phyloP scores from a whole-genome alignment of 495 filamentous ascomycete genomes.

The Mycothermus thermophilus region DNA sequence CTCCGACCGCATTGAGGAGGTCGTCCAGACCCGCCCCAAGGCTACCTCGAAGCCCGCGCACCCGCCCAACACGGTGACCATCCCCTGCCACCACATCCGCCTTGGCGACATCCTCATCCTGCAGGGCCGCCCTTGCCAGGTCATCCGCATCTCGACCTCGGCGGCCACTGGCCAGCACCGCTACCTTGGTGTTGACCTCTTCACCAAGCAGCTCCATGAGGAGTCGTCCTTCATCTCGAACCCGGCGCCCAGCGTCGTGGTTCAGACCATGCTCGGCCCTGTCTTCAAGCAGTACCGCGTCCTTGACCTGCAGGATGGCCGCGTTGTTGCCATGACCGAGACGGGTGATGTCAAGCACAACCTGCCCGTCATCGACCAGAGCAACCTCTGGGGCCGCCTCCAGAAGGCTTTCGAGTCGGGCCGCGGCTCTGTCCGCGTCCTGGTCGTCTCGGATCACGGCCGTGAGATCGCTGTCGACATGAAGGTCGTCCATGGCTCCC shows the following conservation, averaged over 20 bases:
- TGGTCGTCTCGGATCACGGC: slow-evolving; percentile 90
- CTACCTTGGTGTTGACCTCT: slow-evolving; percentile 98
- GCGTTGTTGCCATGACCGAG: slow-evolving; percentile 41
- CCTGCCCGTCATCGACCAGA: slow-evolving; percentile 86
- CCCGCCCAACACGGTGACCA: slow-evolving; percentile 78
- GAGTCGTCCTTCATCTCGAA: slow-evolving; percentile 97
- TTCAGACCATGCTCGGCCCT: slow-evolving; percentile 98
- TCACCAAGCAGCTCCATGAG: slow-evolving; percentile 97
- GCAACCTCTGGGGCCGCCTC: slow-evolving; percentile 67
- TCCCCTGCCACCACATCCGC: slow-evolving; percentile 98
- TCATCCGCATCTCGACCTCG: slow-evolving; percentile 98
- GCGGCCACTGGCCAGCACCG: slow-evolving; percentile 97
- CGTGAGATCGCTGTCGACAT: slow-evolving; percentile 95
- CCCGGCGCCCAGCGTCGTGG: slow-evolving; percentile 87
- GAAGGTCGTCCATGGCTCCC: slow-evolving; percentile 80
- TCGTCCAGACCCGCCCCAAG: slow-evolving; percentile 17
- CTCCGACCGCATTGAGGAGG: slow-evolving; percentile 44
- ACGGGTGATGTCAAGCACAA: slow-evolving; percentile 94
- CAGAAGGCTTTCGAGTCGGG: slow-evolving; percentile 78
- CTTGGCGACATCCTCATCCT: slow-evolving; percentile 97
- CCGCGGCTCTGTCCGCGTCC: slow-evolving; percentile 81
- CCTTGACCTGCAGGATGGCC: slow-evolving; percentile 85
- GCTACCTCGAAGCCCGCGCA: slow-evolving; percentile 20
- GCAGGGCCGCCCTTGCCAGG: slow-evolving; percentile 98
- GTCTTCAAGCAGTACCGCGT: slow-evolving; percentile 99